Evolutionary conservation across 805 yeast species (phyloP), one percentile per base, ranked within the genome.

Genomic region (Wickerhamomyces chambardii): DNA sequence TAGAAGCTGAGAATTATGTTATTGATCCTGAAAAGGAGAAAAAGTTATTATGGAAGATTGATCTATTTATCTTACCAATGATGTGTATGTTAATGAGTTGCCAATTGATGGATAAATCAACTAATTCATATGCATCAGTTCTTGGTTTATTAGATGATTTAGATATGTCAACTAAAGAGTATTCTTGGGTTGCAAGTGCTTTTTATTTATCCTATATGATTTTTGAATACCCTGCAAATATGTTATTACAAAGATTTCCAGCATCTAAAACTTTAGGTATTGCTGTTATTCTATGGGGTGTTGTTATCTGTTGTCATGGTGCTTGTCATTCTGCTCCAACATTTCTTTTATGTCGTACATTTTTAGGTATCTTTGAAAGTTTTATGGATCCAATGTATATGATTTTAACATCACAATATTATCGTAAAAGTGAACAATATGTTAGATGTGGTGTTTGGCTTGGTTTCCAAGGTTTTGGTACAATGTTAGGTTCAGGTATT

Each of bases 361-460:
- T 67, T 17, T 50, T 67, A 17, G 75, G 75, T 7, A 40, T 57
- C 29, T 39, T 66, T 5, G 75, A 70, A 42, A 50, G 64, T 33
- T 53, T 59, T 5, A 58, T 69, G 28, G 59, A 63, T 31, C 75
- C 77, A 0, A 63, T 71, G 2, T 66, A 61, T 44, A 61, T 67
- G 25, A 42, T 66, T 11, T 36, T 71, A 33, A 70, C 75, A 9
- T 47, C 66, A 14, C 72, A 68, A 47, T 73, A 70, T 68, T 73
- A 67, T 54, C 58, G 50, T 35, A 55, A 58, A 12, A 46, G 56
- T 7, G 60, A 59, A 33, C 64, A 59, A 32, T 53, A 55, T 29
- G 39, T 44, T 32, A 51, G 74, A 32, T 49, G 61, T 2, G 55
- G 64, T 18, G 41, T 62, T 17, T 70, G 73, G 68, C 59, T 66